Evolutionary conservation across 495 filamentous ascomycete species (phyloP), one percentile per base, ranked within the genome.

Genomic region (Annulohypoxylon nitens): DNA sequence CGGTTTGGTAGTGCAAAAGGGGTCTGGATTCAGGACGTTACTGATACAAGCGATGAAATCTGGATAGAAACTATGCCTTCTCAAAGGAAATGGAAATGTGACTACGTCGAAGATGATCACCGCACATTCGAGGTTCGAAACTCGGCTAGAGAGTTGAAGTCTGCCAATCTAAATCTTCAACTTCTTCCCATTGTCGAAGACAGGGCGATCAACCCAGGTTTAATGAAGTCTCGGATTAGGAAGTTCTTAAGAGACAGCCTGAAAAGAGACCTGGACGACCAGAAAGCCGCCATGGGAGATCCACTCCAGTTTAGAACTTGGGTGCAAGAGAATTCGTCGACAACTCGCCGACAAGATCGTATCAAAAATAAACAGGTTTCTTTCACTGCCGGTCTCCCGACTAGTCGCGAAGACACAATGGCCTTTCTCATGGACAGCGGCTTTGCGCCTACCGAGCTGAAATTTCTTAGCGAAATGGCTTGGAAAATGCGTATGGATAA

Each of bases 1-100:
- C 86, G 95, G 45, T 89, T 98, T 68, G 92, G 90, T 2, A 90
- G 92, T 5, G 93, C 93, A 1, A 98, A 98, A 79, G 96, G 96
- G 2, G 81, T 98, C 45, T 98, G 95, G 95, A 88, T 95, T 80
- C 85, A 95, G 14, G 89, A 91, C 70, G 83, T 83, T 8, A 81
- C 64, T 6, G 82, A 86, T 66, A 76, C 77, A 3, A 71, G 62
- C 7, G 75, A 79, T 36, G 76, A 83, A 0, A 81, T 86, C 8
- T 97, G 92, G 90, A 93, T 98, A 62, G 88, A 93, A 64, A 90
- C 97, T 6, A 91, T 87, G 2, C 85, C 89, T 4, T 95, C 92
- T 0, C 95, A 98, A 69, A 75, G 89, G 6, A 98, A 98, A 69
- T 95, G 96, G 77, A 78, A 87, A 3, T 89, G 88, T 12, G 88